Evolutionary conservation across 768 basidiomycete genomes (phyloP), one percentile per base, ranked within the genome.

Genomic region (Termitomyces titanicus): DNA sequence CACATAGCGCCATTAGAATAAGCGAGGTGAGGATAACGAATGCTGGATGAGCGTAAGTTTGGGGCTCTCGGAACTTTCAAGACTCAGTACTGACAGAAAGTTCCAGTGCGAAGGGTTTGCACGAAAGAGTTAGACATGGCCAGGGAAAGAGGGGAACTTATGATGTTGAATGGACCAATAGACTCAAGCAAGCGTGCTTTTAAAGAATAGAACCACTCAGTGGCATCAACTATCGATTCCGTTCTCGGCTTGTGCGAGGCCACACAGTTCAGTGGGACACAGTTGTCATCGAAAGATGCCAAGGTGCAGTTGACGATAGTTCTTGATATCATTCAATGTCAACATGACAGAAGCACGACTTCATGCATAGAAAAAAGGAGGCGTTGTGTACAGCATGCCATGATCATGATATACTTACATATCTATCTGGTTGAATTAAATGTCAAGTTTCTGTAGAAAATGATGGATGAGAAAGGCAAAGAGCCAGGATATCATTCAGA

Each of bases 1-100:
- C 64, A 40, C 52, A 53, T 18, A 70, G 37, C 3, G 56, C 64
- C 0, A 67, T 38, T 27, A 70, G 63, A 47, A 73, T 64, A 29
- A 68, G 47, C 15, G 72, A 60, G 52, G 70, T 65, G 10, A 68
- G 39, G 18, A 54, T 46, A 9, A 64, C 61, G 22, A 52, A 49
- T 35, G 47, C 64, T 65, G 39, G 29, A n/a, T 7, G 15, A 20
- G 12, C 11, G 7, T 18, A 13, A 18, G 31, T 37, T 5, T 7
- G 22, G n/a, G 10, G 5, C 18, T 12, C n/a, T 31, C 2, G 18
- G 11, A 29, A 24, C 45, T n/a, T 10, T 18, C 6, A 10, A 46
- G 10, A 5, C 9, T 46, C 13, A 17, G n/a, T 31, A 31, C 29
- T 5, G 3, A 46, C 45, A n/a, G 11, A 46, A 46, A 11, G n/a